Base-by-base conservation (phyloP, 441 rosid genomes). In the California macrophylla region DNA sequence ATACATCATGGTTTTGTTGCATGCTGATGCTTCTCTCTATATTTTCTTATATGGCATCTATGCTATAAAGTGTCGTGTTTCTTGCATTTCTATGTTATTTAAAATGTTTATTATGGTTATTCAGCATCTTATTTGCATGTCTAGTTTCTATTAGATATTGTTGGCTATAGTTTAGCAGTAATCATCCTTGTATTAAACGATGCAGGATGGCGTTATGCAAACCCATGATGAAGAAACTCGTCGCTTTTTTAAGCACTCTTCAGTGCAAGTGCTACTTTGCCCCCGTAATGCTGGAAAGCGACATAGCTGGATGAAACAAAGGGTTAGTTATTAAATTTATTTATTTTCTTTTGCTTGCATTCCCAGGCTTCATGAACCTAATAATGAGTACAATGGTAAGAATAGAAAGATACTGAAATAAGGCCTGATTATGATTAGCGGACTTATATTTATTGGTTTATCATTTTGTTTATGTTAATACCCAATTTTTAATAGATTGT, bases 171-270 rank as follows among this genome's bases (percentile, higher is more conserved):
- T 60, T 47, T 26, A 29, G 30, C 1, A 32, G 30, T 7, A 24
- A 36, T 18, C 40, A 47, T 69, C 62, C 45, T 26, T 28, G 18
- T 66, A 66, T 73, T 69, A 21, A 66, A 56, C 52, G 18, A 68
- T 80, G 76, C 84, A 95, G 98, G 97, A 90, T 86, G 99, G 99
- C 20, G 78, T 92, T 64, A 95, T 95, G 98, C 83, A 73, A 65
- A 95, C 99, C 28, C 97, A 95, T 77, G 98, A 95, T 74, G 98
- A 92, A 79, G 99, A 95, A 85, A 92, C 98, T 65, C 90, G 97
- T 4, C 85, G 88, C 7, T 92, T 89, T 77, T 95, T 95, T 77
- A 95, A 95, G 79, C 88, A 86, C 69, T 95, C 99, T 3, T 90
- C 97, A 0, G 98, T 95, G 69, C 91, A 86, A 71, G 96, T 90